Conservation (phyloP, 805 yeast genomes). For the Pichia insulana region DNA sequence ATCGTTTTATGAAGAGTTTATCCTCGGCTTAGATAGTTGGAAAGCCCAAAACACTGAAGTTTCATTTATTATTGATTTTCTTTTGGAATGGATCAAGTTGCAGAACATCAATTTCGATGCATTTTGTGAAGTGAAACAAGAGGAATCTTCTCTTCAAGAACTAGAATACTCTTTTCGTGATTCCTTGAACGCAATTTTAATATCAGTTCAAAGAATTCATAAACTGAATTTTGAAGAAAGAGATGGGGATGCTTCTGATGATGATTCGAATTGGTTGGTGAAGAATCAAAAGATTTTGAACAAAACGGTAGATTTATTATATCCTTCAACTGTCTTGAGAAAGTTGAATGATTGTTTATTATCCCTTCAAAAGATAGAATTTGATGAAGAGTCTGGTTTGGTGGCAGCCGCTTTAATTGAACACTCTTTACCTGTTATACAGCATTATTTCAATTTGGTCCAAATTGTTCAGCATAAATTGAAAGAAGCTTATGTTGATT, state of each 20-base stretch:
- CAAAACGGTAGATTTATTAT: slow-evolving; percentile 31
- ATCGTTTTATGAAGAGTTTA: slow-evolving; percentile 21
- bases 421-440: slow-evolving; percentile 54
- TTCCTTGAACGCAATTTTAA: slow-evolving; percentile 49
- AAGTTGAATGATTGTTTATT: slow-evolving; percentile 24
- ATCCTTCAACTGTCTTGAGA: slow-evolving; percentile 15
- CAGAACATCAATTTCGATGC: slow-evolving; percentile 11
- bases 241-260: slow-evolving; percentile 32
- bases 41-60: slow-evolving; percentile 22
- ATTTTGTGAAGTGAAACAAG: slow-evolving; percentile 18
- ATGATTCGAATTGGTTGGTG: slow-evolving; percentile 47
- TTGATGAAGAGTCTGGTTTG: slow-evolving; percentile 30
- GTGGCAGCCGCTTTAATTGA: slow-evolving; percentile 40
- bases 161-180: slow-evolving; percentile 43
- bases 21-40: slow-evolving; percentile 28
- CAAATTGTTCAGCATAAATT: slow-evolving; percentile 35
- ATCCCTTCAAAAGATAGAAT: slow-evolving; percentile 30
- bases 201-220: slow-evolving; percentile 56
- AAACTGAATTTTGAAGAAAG: slow-evolving; percentile 26
- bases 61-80: slow-evolving; percentile 40
- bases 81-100: slow-evolving; percentile 38
- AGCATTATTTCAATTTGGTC: slow-evolving; percentile 48
- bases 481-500: slow-evolving; percentile 40
- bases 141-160: slow-evolving; percentile 24
- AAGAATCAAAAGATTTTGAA: slow-evolving; percentile 37